A percentile compares a stretch with the other conserved stretches of the same genome.
Conservation (phyloP, 495 filamentous ascomycete genomes). For the Xylaria flabelliformis region DNA sequence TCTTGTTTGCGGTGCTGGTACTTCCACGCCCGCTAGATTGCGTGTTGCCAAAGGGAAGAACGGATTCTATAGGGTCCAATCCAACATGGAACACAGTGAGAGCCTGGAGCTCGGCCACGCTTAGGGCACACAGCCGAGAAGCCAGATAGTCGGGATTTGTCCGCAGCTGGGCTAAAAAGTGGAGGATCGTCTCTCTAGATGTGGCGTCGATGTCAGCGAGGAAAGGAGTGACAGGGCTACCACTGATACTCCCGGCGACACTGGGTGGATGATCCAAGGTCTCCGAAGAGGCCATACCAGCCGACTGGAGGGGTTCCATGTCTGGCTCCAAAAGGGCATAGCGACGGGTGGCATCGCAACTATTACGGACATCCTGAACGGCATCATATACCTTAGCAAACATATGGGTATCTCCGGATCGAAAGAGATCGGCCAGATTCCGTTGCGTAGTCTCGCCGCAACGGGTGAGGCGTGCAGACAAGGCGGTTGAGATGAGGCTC, state of each 20-base stretch:
- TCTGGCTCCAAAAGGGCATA: slow-evolving; percentile 74
- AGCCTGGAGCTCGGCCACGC: slow-evolving; percentile 73
- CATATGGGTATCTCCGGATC: slow-evolving; percentile 84
- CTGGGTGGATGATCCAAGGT: slow-evolving; percentile 50
- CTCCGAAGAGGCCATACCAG: slow-evolving; percentile 53
- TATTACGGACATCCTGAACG: slow-evolving; percentile 85
- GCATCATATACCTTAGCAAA: slow-evolving; percentile 89
- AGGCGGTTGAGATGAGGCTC: slow-evolving; percentile 72
- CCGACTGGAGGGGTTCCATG: slow-evolving; percentile 59
- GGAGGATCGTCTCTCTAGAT: slow-evolving; percentile 74
- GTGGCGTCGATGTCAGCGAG: slow-evolving; percentile 79
- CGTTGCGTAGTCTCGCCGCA: slow-evolving; percentile 79
- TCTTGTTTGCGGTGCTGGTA: slow-evolving; percentile 48
- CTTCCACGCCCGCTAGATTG: slow-evolving; percentile 61
- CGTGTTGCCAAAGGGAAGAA: slow-evolving; percentile 72
- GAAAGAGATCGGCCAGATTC: slow-evolving; percentile 86
- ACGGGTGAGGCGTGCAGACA: slow-evolving; percentile 79
- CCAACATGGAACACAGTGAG: slow-evolving; percentile 76
- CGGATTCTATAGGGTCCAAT: slow-evolving; percentile 79
- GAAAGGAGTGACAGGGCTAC: slow-evolving; percentile 68
- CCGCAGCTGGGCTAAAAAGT: slow-evolving; percentile 81
- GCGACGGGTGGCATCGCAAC: slow-evolving; percentile 73
- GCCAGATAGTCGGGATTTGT: slow-evolving; percentile 87
- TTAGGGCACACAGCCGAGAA: slow-evolving; percentile 74
- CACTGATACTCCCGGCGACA: slow-evolving; percentile 44